Evolutionary conservation across 2,329 filamentous ascomycete species (phyloP), one percentile per base, ranked within the genome.

Genomic region (Pyricularia pennisetigena): DNA sequence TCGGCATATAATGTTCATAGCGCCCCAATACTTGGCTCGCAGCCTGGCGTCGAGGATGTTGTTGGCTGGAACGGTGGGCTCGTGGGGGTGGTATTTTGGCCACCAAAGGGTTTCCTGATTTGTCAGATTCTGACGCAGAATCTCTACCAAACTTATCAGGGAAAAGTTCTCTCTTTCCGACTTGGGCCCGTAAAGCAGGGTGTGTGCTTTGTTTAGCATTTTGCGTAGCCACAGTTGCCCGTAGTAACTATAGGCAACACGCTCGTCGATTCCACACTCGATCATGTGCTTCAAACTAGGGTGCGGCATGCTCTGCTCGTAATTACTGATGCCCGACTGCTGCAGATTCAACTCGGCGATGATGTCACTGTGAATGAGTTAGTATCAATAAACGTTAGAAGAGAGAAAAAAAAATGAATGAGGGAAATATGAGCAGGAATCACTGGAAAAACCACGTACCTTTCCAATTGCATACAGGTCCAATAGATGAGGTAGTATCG

Each of bases 21-120:
- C 94, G 24, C 95, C 95, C 82, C 94, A 98, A 78, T 95, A 98
- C 77, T 99, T 98, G 16, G 92, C 95, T 61, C 94, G 89, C 70
- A 98, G 82, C 26, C 95, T 87, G 35, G 94, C 94, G 14, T 87
- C 83, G 20, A 97, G 87, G 69, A 98, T 93, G 65, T 97, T 88
- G 0, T 75, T 77, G 0, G 93, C 86, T 0, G 93, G 92, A 1
- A 65, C 59, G 66, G 82, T 78, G 69, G 93, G 90, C 2, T 84
- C 79, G n/a, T 49, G 41, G 14, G 8, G 6, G 9, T 49, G 41
- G 78, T 85, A 94, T 74, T 75, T 76, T 0, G 84, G 82, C 20
- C 85, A 82, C 79, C 84, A 84, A n/a, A n/a, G n/a, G 23, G 75
- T 71, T 74, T 76, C 72, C 16, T 64, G 62, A 1, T 76, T 57